Evolutionary conservation across 108 stramenopile genomes (phyloP), one percentile per base, ranked within the genome.

Genomic region (Aurantiochytrium sp.): DNA sequence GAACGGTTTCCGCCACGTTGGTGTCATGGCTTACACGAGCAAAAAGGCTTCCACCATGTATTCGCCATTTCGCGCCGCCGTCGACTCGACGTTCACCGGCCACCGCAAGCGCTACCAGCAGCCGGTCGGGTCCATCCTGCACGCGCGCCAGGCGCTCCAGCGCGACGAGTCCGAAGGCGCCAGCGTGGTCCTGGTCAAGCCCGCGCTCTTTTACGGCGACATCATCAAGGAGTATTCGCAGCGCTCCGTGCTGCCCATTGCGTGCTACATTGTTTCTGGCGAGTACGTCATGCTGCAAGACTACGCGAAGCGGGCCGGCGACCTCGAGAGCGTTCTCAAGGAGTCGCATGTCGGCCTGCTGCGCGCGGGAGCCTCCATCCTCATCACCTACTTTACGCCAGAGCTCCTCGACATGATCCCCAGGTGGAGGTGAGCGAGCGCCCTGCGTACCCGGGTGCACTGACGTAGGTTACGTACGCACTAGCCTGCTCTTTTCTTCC

Each of bases 281-380:
- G 99, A 99, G 90, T 99, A 99, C 91, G 96, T 97, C 87, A 99
- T 99, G 99, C 92, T 98, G 87, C 97, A 98, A 94, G 99, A 98
- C 8, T 97, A 94, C 45, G 97, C 98, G 88, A 94, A 89, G 91
- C 98, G 98, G 65, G 98, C 98, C 97, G 92, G 98, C 45, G 93
- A 98, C 55, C 97, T 98, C 90, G 96, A 95, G 93, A 94, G 92
- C 68, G 96, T 95, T 31, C 97, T 98, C 55, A 88, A 98, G 91
- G 99, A 99, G 90, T 95, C 96, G 55, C 89, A 98, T 90, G 95
- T 96, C 45, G 98, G 98, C 93, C 97, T 99, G 92, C 96, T 97
- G 93, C 93, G 99, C 54, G 99, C 98, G 5, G 99, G 99, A 45
- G 97, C 97, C 39, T 97, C 98, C 91, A 95, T 97, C 85, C 97